Evolutionary conservation across 345 rosid species (phyloP).

Genomic region (Melaleuca quinquenervia): DNA sequence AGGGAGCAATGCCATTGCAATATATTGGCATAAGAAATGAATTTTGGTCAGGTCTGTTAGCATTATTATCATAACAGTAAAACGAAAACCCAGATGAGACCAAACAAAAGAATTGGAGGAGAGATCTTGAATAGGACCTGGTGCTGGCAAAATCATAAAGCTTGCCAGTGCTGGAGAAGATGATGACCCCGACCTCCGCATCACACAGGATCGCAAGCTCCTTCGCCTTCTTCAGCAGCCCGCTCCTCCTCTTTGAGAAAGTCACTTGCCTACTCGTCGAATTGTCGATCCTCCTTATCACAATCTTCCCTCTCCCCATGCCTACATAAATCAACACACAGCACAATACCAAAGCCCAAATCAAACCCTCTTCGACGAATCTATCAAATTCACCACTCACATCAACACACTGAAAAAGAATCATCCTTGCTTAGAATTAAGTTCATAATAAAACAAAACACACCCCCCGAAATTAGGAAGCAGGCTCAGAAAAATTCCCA

Average conservation of each 20-base stretch:
- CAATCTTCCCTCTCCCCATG: constrained; percentile 61
- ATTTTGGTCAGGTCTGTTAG: background rate
- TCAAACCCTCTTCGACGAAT: background rate
- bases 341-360: background rate
- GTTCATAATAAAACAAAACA: background rate
- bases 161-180: constrained; percentile 47
- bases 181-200: constrained; percentile 42
- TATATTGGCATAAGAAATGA: background rate
- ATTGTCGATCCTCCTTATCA: constrained; percentile 48
- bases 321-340: background rate
- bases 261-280: constrained; percentile 57
- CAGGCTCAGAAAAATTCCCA: background rate
- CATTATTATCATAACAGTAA: background rate
- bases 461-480: background rate
- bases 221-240: constrained; percentile 49
- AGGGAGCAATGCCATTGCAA: background rate
- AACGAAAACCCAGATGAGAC: background rate
- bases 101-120: background rate
- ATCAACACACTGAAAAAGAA: background rate
- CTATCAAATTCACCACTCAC: background rate
- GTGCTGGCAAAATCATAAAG: constrained; percentile 42
- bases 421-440: background rate
- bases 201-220: constrained; percentile 49
- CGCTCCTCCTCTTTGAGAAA: constrained; percentile 42
- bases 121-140: constrained; percentile 19